Evolutionary conservation across 2,329 filamentous ascomycete species (phyloP).

Genomic region (Microdochium nivale): DNA sequence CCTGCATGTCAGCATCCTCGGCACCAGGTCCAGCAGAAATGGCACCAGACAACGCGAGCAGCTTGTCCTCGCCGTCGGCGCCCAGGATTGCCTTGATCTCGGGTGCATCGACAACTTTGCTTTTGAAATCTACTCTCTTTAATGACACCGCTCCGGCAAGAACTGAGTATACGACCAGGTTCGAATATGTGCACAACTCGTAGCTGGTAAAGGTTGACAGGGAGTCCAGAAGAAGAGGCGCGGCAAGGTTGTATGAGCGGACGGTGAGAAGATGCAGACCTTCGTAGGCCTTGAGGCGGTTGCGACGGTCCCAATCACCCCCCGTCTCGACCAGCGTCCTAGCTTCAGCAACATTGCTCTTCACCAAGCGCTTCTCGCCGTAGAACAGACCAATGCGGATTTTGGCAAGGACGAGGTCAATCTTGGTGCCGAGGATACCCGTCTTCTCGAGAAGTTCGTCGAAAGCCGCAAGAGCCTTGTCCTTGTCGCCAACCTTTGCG

Average conservation of each 20-base stretch:
- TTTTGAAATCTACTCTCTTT: slow-evolving; percentile 97
- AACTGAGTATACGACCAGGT: slow-evolving; percentile 89
- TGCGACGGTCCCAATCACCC: slow-evolving; percentile 97
- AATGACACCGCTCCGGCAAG: slow-evolving; percentile 89
- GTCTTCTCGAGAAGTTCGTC: slow-evolving; percentile 95
- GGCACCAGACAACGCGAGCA: slow-evolving; percentile 72
- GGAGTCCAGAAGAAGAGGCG: slow-evolving; percentile 90
- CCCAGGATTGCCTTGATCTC: slow-evolving; percentile 97
- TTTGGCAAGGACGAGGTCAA: slow-evolving; percentile 92
- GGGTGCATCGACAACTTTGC: slow-evolving; percentile 94
- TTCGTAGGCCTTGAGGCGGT: slow-evolving; percentile 97
- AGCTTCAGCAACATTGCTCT: slow-evolving; percentile 88
- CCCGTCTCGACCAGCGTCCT: slow-evolving; percentile 86
- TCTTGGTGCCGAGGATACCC: slow-evolving; percentile 92
- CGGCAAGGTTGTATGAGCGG: slow-evolving; percentile 81
- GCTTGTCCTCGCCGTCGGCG: slow-evolving; percentile 70
- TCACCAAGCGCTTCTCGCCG: slow-evolving; percentile 82
- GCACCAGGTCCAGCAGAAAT: slow-evolving; percentile 74
- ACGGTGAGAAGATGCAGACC: slow-evolving; percentile 88
- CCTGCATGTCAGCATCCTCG: slow-evolving; percentile 64
- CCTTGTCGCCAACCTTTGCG: slow-evolving; percentile 95
- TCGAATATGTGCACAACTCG: slow-evolving; percentile 95
- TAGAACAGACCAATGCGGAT: slow-evolving; percentile 95
- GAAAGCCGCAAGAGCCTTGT: slow-evolving; percentile 87
- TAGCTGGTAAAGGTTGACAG: slow-evolving; percentile 98